Evolutionary conservation across 257 asterid species (phyloP).

Genomic region (Petunia secreta): DNA sequence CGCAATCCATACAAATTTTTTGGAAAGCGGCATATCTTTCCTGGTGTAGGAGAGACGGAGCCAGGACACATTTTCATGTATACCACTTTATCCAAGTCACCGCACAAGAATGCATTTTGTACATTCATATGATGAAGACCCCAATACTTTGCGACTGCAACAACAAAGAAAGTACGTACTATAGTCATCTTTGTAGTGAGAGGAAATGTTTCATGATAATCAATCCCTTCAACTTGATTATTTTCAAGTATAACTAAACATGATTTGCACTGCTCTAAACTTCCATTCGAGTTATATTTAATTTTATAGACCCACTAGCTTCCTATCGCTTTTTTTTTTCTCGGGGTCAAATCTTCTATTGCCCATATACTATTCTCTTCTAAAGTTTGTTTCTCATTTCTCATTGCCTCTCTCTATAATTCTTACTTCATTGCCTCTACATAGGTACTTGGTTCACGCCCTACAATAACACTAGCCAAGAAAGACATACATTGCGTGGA

Average conservation of each 20-base stretch:
- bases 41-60: too few relatives aligned
- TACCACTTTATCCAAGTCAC: neutral
- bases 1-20: too few relatives aligned
- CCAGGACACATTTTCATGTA: slow-evolving; percentile 21
- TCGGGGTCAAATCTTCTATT: neutral
- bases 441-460: neutral
- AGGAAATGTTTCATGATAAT: slow-evolving; percentile 22
- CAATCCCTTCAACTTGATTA: slow-evolving; percentile 20
- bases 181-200: slow-evolving; percentile 14
- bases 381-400: slow-evolving; percentile 11
- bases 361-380: slow-evolving; percentile 20
- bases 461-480: slow-evolving; percentile 7
- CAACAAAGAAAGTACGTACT: neutral
- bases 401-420: neutral
- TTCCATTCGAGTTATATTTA: slow-evolving; percentile 20
- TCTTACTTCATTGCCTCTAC: slow-evolving; percentile 4
- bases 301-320: slow-evolving; percentile 30
- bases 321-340: slow-evolving; percentile 18
- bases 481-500: too few relatives aligned
- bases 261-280: neutral
- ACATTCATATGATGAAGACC: too few relatives aligned
- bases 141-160: slow-evolving; percentile 7
- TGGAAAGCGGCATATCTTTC: too few relatives aligned
- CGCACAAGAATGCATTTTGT: slow-evolving; percentile 20
- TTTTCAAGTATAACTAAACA: neutral